These are phyloP conservation scores for Clathrospora elynae DNA, from an alignment of 2,329 filamentous ascomycete species.

Conservation along the genomic window DNA sequence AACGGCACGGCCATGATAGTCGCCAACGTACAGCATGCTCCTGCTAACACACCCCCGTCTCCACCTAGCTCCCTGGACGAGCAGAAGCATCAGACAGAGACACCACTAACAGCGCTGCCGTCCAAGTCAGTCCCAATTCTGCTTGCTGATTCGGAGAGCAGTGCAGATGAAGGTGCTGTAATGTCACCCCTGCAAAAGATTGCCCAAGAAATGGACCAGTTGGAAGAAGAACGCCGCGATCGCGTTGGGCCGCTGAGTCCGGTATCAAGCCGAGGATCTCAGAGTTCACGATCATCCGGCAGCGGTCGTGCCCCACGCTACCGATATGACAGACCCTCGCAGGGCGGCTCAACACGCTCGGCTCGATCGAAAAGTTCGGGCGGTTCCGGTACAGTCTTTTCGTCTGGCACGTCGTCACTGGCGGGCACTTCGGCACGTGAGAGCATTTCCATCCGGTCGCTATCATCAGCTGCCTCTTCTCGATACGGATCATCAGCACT, in stretches of 20 bases:
- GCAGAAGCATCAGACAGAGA: constrained; percentile 55
- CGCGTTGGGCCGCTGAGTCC: constrained; percentile 71
- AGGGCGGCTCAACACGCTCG: constrained; percentile 28
- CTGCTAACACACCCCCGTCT: constrained; percentile 76
- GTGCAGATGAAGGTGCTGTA: constrained; percentile 66
- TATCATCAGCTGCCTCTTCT: constrained; percentile 56
- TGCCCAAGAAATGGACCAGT: constrained; percentile 69
- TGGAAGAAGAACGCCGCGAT: constrained; percentile 65
- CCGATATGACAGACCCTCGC: constrained; percentile 53
- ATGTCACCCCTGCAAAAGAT: constrained; percentile 77
- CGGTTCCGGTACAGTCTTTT: constrained; percentile 68
- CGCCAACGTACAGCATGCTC: constrained; percentile 83
- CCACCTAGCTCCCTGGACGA: constrained; percentile 82
- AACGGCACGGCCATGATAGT: constrained; percentile 71
- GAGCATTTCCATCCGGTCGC: constrained; percentile 61
- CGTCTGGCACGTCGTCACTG: constrained; percentile 64
- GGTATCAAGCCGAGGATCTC: constrained; percentile 68
- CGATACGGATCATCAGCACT: constrained; percentile 67
- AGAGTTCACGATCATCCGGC: constrained; percentile 59
- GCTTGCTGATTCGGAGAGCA: constrained; percentile 62
- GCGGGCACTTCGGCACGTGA: constrained; percentile 51
- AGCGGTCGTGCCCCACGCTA: constrained; percentile 52
- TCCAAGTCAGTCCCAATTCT: constrained; percentile 37
- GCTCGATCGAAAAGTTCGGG: constrained; percentile 39
- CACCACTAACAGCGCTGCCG: constrained; percentile 39